Evolutionary conservation across 257 asterid genomes (phyloP).

Genomic region (Solanum rostratum): DNA sequence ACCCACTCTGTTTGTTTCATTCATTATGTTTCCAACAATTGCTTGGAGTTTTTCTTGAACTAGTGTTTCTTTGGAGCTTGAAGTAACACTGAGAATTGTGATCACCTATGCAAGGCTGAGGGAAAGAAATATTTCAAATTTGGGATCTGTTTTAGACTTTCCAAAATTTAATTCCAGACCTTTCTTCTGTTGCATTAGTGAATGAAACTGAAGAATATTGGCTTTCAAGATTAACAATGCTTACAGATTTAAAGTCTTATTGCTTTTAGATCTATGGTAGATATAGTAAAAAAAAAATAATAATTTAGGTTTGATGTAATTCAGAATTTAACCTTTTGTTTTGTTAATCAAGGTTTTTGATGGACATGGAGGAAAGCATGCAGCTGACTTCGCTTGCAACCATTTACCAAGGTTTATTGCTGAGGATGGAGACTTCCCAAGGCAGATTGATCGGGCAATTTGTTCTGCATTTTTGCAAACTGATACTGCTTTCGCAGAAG

Average conservation of each 20-base stretch:
- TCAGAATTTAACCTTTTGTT: background rate
- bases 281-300: too few species aligned
- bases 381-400: constrained; percentile 84
- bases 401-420: constrained; percentile 76
- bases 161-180: background rate
- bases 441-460: constrained; percentile 57
- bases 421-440: constrained; percentile 63
- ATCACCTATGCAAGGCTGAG: background rate
- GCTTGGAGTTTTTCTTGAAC: background rate
- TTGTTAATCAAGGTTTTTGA: constrained; percentile 65
- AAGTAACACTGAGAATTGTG: background rate
- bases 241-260: background rate
- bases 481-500: constrained; percentile 84
- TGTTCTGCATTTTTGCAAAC: constrained; percentile 78
- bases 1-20: background rate
- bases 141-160: background rate
- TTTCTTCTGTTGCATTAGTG: background rate
- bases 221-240: background rate
- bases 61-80: background rate
- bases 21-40: background rate
- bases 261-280: background rate
- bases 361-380: constrained; percentile 99
- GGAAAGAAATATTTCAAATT: background rate
- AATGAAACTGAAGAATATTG: background rate
- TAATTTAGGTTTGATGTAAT: background rate